These are phyloP conservation scores for Ogataea methanolica DNA, from an alignment of 805 yeast species.

Conservation along the genomic window DNA sequence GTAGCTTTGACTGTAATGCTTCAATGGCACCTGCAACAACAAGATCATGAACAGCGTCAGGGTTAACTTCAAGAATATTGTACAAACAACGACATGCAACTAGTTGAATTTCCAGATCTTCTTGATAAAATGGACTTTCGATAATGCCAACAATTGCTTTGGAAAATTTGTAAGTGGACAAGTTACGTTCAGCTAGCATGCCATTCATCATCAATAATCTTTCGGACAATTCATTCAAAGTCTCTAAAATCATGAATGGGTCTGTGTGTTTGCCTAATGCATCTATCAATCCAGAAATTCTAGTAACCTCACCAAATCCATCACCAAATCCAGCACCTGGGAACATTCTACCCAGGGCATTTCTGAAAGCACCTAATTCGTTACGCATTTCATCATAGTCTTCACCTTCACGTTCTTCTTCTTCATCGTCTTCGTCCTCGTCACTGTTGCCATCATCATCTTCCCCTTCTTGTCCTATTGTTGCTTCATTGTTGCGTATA, in stretches of 20 bases:
- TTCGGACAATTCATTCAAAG: conserved; percentile 61
- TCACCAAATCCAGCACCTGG: conserved; percentile 28
- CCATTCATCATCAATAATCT: conserved; percentile 61
- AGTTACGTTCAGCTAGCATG: conserved; percentile 52
- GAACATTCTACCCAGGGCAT: conserved; percentile 24
- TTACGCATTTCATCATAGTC: conserved; percentile 6
- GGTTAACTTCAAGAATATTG: conserved; percentile 72
- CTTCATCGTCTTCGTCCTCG: conserved; percentile 21
- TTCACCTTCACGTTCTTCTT: conserved; percentile 17
- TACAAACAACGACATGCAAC: conserved; percentile 81
- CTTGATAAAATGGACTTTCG: conserved; percentile 50
- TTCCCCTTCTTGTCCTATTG: conserved; percentile 8
- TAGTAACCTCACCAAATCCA: conserved; percentile 18
- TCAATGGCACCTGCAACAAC: conserved; percentile 64
- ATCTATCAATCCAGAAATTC: conserved; percentile 28
- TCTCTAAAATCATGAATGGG: conserved; percentile 57
- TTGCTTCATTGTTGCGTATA: conserved; percentile 3
- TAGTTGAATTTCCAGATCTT: conserved; percentile 74
- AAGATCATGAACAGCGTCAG: conserved; percentile 57
- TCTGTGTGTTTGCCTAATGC: conserved; percentile 45
- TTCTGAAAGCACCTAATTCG: conserved; percentile 18
- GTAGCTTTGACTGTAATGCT: conserved; percentile 57
- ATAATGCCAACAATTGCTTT: conserved; percentile 53
- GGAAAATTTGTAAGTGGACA: conserved; percentile 58
- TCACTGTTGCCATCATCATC: conserved; percentile 23